Base-by-base conservation (phyloP, 495 filamentous ascomycete genomes). In the Parathielavia appendiculata region DNA sequence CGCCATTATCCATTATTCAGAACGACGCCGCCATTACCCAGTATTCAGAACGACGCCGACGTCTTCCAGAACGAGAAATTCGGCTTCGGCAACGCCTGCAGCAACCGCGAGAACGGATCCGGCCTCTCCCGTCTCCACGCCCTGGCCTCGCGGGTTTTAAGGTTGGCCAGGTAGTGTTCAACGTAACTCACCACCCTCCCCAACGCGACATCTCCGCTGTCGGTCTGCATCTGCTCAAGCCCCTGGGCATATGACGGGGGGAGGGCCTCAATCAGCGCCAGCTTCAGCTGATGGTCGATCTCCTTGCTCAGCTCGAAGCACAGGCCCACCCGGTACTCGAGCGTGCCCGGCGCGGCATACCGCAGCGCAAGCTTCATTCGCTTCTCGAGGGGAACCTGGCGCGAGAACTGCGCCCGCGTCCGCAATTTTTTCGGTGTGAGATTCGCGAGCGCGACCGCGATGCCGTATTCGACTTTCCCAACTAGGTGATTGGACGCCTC, bases 281-380 rank as follows among this genome's bases (percentile, higher is more conserved):
- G 3, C 38, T 36, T 58, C 9, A 62, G 35, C 22, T 45, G 20
- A 4, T 3, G 8, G 39, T 59, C 56, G 8, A 62, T 13, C 9
- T 48, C 60, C 26, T 49, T 23, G 19, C 57, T 62, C 43, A 17
- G 1, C 20, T 47, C 14, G 4, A 47, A 50, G 26, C 55, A 59
- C 17, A 5, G 16, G 0, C 43, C 56, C n/a, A 41, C 56, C 20
- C 32, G 13, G 17, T 62, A n/a, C 14, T 49, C 49, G 0, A 14
- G 9, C 0, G 51, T 59, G 6, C 51, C 34, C 10, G 56, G 50
- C 0, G 35, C 52, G 20, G 13, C 22, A 30, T 51, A 57, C 22
- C 34, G 34, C 19, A 35, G 22, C 22, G 36, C 56, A 14, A 12
- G 38, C 5, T 9, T 17, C 19, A 59, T 53, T 4, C 56, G 60